These are phyloP conservation scores for Fusarium acutatum DNA, from an alignment of 2,329 filamentous ascomycete species.

Conservation along the genomic window DNA sequence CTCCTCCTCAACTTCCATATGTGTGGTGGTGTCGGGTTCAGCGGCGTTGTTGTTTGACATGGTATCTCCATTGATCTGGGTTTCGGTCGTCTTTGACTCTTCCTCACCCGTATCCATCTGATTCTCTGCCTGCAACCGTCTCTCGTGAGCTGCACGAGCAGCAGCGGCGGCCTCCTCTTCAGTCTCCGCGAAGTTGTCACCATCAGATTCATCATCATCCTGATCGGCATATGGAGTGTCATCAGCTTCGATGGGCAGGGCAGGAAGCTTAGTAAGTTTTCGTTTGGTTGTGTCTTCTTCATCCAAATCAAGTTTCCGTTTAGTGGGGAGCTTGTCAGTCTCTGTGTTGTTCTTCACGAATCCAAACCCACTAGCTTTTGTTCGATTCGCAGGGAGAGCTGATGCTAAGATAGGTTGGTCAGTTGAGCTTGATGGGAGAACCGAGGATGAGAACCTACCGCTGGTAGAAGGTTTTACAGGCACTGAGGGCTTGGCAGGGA, in stretches of 20 bases:
- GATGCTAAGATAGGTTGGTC: slow-evolving; percentile 51
- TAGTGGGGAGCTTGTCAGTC: slow-evolving; percentile 70
- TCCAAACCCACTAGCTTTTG: slow-evolving; percentile 85
- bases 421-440: slow-evolving; percentile 18
- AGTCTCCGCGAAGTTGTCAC: slow-evolving; percentile 79
- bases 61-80: slow-evolving; percentile 42
- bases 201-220: slow-evolving; percentile 77
- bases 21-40: slow-evolving; percentile 44
- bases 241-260: slow-evolving; percentile 73
- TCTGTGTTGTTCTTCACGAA: slow-evolving; percentile 75
- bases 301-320: slow-evolving; percentile 82
- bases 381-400: slow-evolving; percentile 71
- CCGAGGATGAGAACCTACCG: slow-evolving; percentile 45
- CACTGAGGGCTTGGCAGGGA: slow-evolving; percentile 44
- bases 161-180: slow-evolving; percentile 91
- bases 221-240: slow-evolving; percentile 68
- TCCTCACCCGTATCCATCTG: slow-evolving; percentile 55
- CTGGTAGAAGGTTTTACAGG: slow-evolving; percentile 46
- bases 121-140: slow-evolving; percentile 67
- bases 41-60: slow-evolving; percentile 37
- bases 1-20: slow-evolving; percentile 67
- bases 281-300: slow-evolving; percentile 88
- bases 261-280: slow-evolving; percentile 90
- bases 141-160: slow-evolving; percentile 84
- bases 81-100: slow-evolving; percentile 37